Base-by-base conservation (phyloP, 1,139 yeast species). In the Pichia sp. region DNA sequence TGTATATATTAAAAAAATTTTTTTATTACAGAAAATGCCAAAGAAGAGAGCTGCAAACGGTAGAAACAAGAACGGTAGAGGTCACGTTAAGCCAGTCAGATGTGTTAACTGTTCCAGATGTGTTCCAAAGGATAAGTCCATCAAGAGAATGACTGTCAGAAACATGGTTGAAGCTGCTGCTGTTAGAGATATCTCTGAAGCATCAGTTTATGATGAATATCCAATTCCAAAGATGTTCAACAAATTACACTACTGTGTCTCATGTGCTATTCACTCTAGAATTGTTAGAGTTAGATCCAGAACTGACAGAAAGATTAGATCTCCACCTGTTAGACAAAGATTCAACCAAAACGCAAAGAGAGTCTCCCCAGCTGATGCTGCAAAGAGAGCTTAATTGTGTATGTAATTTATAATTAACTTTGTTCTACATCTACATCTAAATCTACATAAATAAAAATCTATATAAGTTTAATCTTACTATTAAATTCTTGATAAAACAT, bases 41-140 rank as follows among this genome's bases (percentile, higher is more conserved):
- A 92, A 92, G 89, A 92, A 92, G 97, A 92, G 99, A 89, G 89
- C 97, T 78, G 88, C 97, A 94, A 89, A 89, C 97, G 99, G 99
- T 84, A 92, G 98, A 85, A 92, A 94, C 95, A 92, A 92, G 95
- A 89, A 89, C 83, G 98, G 98, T 75, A 92, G 99, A 87, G 99
- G 99, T 74, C 98, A 92, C 96, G 96, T 87, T 77, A 86, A 86
- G 79, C 95, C 96, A 74, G 97, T 92, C 73, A 90, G 99, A 86
- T 92, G 99, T 83, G 86, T 90, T 73, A 92, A 92, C 97, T 92
- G 99, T 80, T 87, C 97, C 70, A 89, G 95, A 78, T 87, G 95
- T 81, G 96, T 92, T 69, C 97, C 99, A 73, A 94, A 92, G 88
- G 98, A 92, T 76, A 94, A 92, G 87, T 97, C 98, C 78, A 92